Conservation (phyloP, 192 early-diverging fungal species). For the Backusella macrospora region DNA sequence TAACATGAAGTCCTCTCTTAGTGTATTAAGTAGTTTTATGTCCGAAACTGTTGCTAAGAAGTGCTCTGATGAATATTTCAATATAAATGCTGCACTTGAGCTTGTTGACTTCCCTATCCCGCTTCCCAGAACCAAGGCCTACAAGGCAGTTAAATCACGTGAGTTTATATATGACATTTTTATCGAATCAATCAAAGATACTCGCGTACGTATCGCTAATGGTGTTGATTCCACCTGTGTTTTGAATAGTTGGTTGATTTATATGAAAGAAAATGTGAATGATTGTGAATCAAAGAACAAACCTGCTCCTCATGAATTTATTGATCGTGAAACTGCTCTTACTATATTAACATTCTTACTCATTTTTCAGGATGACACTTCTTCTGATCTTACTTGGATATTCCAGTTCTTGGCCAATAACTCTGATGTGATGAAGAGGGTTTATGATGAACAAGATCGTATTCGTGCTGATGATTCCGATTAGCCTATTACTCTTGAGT, state of each 20-base stretch:
- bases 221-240: slow-evolving; percentile 33
- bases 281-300: slow-evolving; percentile 25
- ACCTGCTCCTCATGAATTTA: slow-evolving; percentile 37
- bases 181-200: slow-evolving; percentile 40
- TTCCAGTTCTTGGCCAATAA: slow-evolving; percentile 48
- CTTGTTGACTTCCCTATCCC: slow-evolving; percentile 50
- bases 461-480: slow-evolving; percentile 31
- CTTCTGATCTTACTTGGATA: slow-evolving; percentile 48
- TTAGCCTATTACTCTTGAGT: slow-evolving; percentile 27
- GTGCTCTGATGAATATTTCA: slow-evolving; percentile 46
- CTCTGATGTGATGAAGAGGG: slow-evolving; percentile 42
- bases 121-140: slow-evolving; percentile 50
- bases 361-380: slow-evolving; percentile 48
- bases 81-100: slow-evolving; percentile 49
- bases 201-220: slow-evolving; percentile 36
- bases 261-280: slow-evolving; percentile 30
- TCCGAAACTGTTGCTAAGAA: slow-evolving; percentile 34
- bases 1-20: slow-evolving; percentile 47
- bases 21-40: slow-evolving; percentile 45
- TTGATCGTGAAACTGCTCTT: slow-evolving; percentile 43
- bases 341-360: slow-evolving; percentile 50
- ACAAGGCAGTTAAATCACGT: slow-evolving; percentile 43
- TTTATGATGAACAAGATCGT: slow-evolving; percentile 40
- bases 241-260: slow-evolving; percentile 43
- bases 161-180: slow-evolving; percentile 46